Base-by-base conservation (phyloP, 164 flowering plant genomes). In the Chimonanthus praecox region DNA sequence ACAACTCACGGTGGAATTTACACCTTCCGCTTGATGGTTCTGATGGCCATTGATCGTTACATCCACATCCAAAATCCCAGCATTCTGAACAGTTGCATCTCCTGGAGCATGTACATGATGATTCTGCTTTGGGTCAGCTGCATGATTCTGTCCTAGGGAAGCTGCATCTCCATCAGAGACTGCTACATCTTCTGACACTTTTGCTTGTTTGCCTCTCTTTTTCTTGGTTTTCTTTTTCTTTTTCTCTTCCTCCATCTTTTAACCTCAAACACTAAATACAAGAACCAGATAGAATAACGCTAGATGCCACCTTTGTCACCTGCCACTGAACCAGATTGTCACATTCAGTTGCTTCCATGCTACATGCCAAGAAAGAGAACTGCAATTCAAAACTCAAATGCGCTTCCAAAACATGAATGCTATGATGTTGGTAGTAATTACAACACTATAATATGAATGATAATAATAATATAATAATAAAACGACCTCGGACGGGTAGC, bases 141-240 rank as follows among this genome's bases (percentile, higher is more conserved):
- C 16, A 46, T 75, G 74, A 60, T 76, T 71, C 67, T 79, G 72
- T 51, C 71, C 81, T 51, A 64, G 47, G 21, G 78, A 71, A 67
- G 75, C 64, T 20, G 74, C 58, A 61, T 69, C 83, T 46, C 69
- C 78, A 47, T 43, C 73, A 49, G 50, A 58, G 58, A 45, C 66
- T 1, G 64, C 66, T 16, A 8, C 80, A 74, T 74, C 79, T 67
- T 73, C 84, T 18, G 69, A 46, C 7, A 71, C 47, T 77, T 83
- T 86, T 44, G 49, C 72, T 70, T 87, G 87, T 74, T 84, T 84
- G 58, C 81, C 80, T 73, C 83, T 89, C 85, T 89, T 87, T 71
- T 87, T 89, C 80, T 84, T 87, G 47, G 69, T 87, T 61, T 77
- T 86, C 82, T 86, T 87, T 81, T 79, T 89, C 83, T 82, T 85